Conservation (phyloP, 257 asterid genomes). For the Catharanthus roseus region DNA sequence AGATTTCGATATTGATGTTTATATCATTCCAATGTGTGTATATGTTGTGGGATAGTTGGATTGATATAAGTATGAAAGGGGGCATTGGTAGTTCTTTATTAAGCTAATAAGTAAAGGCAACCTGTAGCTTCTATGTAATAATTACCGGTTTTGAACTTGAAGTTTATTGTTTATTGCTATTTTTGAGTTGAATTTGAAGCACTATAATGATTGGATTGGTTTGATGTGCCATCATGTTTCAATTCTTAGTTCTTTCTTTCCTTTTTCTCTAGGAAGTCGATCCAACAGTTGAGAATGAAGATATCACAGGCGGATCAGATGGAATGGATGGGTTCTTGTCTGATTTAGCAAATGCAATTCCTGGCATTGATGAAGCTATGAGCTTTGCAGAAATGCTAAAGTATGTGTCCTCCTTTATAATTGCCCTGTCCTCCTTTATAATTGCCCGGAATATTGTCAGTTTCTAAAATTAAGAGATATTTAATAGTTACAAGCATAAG, state of each 20-base stretch:
- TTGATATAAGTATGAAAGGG: not conserved
- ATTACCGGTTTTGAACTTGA: not conserved
- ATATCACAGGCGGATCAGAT: slow-evolving; percentile 40
- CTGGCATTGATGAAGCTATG: slow-evolving; percentile 98
- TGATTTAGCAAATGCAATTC: slow-evolving; percentile 85
- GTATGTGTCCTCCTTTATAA: slow-evolving; percentile 37
- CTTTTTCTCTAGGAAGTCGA: slow-evolving; percentile 76
- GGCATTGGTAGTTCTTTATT: not conserved
- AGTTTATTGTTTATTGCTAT: not conserved
- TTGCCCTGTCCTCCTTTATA: slow-evolving; percentile 14
- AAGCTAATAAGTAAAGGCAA: not conserved
- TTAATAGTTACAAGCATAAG: not conserved
- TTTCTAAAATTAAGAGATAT: not conserved
- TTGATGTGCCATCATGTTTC: not conserved
- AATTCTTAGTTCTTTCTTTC: not conserved
- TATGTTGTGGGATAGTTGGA: not conserved
- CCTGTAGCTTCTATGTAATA: not conserved
- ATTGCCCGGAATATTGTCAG: not conserved
- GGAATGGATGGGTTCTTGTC: slow-evolving; percentile 74
- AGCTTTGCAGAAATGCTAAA: slow-evolving; percentile 98
- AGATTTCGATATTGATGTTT: not conserved
- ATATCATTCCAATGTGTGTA: not conserved
- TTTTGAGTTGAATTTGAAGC: not conserved
- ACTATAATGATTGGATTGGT: not conserved
- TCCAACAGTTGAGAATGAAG: slow-evolving; percentile 84